Evolutionary conservation across 2,329 filamentous ascomycete genomes (phyloP).

Genomic region (Dactylella cylindrospora): DNA sequence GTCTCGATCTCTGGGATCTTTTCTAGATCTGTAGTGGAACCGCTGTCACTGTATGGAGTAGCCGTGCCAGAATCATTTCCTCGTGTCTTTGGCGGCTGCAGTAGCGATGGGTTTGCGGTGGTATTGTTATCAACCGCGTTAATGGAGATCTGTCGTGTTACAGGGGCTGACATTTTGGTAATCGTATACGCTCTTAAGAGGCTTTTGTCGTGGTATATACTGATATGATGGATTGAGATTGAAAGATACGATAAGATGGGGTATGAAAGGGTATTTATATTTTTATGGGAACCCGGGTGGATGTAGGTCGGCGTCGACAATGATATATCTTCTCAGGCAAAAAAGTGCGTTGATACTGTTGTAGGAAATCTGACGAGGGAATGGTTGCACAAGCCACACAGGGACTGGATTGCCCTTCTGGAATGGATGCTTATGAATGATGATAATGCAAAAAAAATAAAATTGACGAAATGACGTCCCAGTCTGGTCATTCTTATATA

Average conservation of each 20-base stretch:
- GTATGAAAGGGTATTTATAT: no score
- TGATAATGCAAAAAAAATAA: neutral
- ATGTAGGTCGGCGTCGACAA: no score
- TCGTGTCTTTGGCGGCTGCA: constrained; percentile 5
- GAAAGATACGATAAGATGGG: no score
- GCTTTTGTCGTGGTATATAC: no score
- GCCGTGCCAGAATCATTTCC: constrained; percentile 23
- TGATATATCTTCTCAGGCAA: no score
- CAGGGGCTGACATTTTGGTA: constrained; percentile 32
- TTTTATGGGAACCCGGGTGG: no score
- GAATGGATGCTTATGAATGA: neutral
- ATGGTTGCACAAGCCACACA: no score
- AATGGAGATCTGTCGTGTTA: constrained; percentile 35
- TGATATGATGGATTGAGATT: no score
- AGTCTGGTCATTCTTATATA: constrained; percentile 18
- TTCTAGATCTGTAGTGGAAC: constrained; percentile 28
- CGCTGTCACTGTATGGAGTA: constrained; percentile 35
- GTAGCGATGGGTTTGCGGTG: constrained; percentile 1
- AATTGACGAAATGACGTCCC: constrained; percentile 17
- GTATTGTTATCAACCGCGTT: constrained; percentile 24
- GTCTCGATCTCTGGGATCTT: constrained; percentile 12
- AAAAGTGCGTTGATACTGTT: no score
- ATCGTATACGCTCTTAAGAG: no score
- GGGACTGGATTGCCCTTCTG: no score
- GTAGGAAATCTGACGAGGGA: no score